Base-by-base conservation (phyloP, 345 rosid species). In the Pugionium dolabratum region DNA sequence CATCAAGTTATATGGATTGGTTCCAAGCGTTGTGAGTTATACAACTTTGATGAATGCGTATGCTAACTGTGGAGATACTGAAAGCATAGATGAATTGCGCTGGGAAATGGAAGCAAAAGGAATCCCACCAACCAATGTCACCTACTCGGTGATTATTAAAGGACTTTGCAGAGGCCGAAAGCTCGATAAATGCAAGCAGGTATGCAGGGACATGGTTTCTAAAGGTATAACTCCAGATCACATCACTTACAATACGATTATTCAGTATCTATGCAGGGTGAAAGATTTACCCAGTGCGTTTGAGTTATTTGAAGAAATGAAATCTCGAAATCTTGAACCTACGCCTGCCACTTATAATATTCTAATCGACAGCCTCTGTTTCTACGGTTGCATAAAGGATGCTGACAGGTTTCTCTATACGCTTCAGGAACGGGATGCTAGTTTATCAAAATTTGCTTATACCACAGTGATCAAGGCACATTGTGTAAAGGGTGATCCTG, bases 41-140 rank as follows among this genome's bases (percentile, higher is more conserved):
- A 88, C 97, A 45, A 86, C 83, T 58, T 79, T 90, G 54, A 84
- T 90, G 90, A 70, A 88, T 77, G 89, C 85, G 46, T 84, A 78
- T 37, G 83, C 86, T 58, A 83, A 84, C 61, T 59, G 70, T 65
- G 83, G 85, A 62, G 67, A 82, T 57, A 59, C 67, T 4, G 53
- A 47, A 4, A 34, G 62, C 7, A 10, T 88, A 64, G 73, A 71
- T 32, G 75, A 80, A 39, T 51, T 88, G 83, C 76, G 67, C 54
- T 39, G 48, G 28, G 85, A 88, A 64, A 88, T 90, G 95, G 59
- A 75, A 62, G 49, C 66, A 44, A 67, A 74, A 58, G 70, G 69
- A 44, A 64, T 83, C 58, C 36, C 27, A 41, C 82, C 84, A 0
- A 84, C 86, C 51, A 79, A 69, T 71, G 67, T 86, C 75, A 90